These are phyloP conservation scores for Cantharellus cinnabarinus DNA, from an alignment of 768 basidiomycete genomes.

Conservation along the genomic window DNA sequence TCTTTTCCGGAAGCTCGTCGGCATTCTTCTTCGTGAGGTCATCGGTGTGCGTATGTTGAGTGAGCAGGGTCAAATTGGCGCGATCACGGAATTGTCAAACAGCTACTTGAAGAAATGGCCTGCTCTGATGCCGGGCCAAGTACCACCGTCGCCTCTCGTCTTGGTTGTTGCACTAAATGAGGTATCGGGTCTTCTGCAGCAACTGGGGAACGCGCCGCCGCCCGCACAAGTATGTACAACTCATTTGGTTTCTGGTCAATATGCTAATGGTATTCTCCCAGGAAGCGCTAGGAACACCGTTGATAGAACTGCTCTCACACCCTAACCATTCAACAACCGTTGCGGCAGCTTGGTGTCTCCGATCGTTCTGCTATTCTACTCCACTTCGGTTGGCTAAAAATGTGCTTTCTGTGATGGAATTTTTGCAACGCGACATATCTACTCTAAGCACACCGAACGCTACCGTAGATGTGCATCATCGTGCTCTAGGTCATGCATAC, in stretches of 20 bases:
- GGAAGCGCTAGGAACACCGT: constrained; percentile 71
- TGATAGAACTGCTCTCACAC: constrained; percentile 69
- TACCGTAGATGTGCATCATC: constrained; percentile 44
- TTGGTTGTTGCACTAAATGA: constrained; percentile 63
- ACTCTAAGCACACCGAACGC: constrained; percentile 51
- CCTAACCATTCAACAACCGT: constrained; percentile 76
- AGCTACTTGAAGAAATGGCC: constrained; percentile 83
- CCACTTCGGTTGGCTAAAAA: constrained; percentile 67
- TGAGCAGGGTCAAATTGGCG: constrained; percentile 83
- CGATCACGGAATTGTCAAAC: constrained; percentile 68
- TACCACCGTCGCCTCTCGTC: constrained; percentile 41
- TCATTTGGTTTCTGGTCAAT: background rate
- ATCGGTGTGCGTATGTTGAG: constrained; percentile 76
- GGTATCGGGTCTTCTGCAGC: constrained; percentile 65
- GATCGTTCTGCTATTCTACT: constrained; percentile 78
- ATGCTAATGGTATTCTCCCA: constrained; percentile 13
- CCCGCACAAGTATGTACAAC: constrained; percentile 43
- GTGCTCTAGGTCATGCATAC: constrained; percentile 73
- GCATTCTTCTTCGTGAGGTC: constrained; percentile 62
- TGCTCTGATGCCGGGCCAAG: constrained; percentile 73
- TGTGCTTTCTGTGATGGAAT: constrained; percentile 55
- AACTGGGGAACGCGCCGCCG: constrained; percentile 80
- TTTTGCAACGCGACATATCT: constrained; percentile 65
- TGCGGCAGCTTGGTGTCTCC: constrained; percentile 68
- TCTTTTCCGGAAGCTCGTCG: constrained; percentile 49